Base-by-base conservation (phyloP, 331 rosid species). In the Pyrus hybrid region DNA sequence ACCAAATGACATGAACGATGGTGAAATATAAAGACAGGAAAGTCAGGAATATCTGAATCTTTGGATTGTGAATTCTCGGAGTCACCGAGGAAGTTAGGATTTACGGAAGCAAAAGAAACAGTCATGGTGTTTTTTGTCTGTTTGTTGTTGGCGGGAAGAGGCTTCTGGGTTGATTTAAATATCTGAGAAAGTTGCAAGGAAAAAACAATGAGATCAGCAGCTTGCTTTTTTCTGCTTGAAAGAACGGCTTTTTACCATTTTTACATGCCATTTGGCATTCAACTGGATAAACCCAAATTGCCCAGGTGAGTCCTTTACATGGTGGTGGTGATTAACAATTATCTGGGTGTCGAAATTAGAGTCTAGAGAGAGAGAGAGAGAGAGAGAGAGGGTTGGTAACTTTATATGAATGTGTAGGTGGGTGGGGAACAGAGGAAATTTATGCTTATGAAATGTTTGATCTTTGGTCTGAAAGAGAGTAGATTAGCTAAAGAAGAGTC, bases 61-160 rank as follows among this genome's bases (percentile, higher is more conserved):
- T 45, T 30, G 33, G 64, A 20, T 43, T 13, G n/a, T 12, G 60
- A 63, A 63, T 70, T 76, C 58, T 79, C 76, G 83, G 61, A 77
- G 61, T 60, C 62, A 74, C 75, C 88, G 76, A 80, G 35, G 49
- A 71, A 61, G 72, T 45, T 67, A 25, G 63, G 3, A 28, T 13
- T 35, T 33, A 47, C 37, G 32, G 33, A 62, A 73, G 28, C 77
- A 54, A 23, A 45, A 4, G 45, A 13, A 58, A 53, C 47, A 43
- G 45, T n/a, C n/a, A n/a, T n/a, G n/a, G n/a, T n/a, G 57, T 8
- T 43, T 80, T 84, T 80, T 84, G 87, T 74, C 80, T 20, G 43
- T 7, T 77, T 63, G 41, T 66, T 35, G 16, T 30, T 78, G 77
- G 81, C 67, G 63, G 72, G 28, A 67, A 57, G 32, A 68, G 47